Conservation (phyloP, 805 yeast genomes). For the Lipomyces yamanashiensis region DNA sequence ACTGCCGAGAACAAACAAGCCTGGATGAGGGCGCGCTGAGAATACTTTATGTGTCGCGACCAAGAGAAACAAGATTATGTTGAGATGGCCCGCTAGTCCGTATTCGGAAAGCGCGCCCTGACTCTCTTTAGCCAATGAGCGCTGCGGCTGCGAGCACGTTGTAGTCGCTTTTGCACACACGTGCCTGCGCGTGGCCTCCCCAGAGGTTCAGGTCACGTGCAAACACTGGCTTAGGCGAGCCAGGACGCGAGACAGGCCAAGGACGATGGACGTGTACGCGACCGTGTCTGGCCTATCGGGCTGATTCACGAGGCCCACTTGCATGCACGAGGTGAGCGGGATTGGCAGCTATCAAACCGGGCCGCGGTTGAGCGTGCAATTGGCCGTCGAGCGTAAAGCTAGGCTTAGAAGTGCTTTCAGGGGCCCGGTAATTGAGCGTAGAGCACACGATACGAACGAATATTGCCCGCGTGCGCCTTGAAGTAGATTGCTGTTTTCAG, state of each 20-base stretch:
- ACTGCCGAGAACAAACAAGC: not conserved
- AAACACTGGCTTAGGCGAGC: too few species aligned
- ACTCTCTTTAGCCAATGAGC: conserved; percentile 4
- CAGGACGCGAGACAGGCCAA: too few species aligned
- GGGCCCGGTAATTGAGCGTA: too few species aligned
- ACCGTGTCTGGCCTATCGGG: not conserved
- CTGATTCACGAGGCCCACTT: not conserved
- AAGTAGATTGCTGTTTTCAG: too few species aligned
- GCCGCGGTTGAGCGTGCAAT: too few species aligned
- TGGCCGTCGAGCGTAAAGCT: too few species aligned
- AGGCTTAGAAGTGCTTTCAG: too few species aligned
- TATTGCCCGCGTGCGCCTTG: too few species aligned
- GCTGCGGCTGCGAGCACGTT: not conserved
- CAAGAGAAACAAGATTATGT: too few species aligned
- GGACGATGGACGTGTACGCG: not conserved
- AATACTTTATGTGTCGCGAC: not conserved
- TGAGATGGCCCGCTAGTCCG: conserved; percentile 3
- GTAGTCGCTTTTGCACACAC: conserved; percentile 1
- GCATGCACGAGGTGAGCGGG: not conserved
- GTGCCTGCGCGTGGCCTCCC: not conserved
- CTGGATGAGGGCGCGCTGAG: not conserved
- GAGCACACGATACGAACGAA: too few species aligned
- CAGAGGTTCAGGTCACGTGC: conserved; percentile 12
- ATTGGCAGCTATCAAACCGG: not conserved
- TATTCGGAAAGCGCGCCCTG: conserved; percentile 4